Conservation (phyloP, 345 rosid genomes). For the Limnanthes douglasii region DNA sequence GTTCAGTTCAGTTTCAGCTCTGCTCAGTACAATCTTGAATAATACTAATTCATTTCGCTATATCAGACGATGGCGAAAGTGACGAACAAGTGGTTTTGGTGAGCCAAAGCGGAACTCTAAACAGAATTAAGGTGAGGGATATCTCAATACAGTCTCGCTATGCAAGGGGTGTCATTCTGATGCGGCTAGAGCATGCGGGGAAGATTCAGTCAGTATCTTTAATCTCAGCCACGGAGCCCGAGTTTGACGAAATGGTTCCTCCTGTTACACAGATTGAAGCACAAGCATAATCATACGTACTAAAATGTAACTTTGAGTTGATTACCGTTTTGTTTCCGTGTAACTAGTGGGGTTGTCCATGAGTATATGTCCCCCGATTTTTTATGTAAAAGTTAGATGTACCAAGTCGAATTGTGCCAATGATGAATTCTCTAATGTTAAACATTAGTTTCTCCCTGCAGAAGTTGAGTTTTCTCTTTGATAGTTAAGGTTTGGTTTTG, state of each 20-base stretch:
- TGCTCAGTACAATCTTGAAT: neutral
- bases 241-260: constrained; percentile 16
- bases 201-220: constrained; percentile 89
- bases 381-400: too few relatives aligned
- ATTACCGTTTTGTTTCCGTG: too few relatives aligned
- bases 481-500: too few relatives aligned
- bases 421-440: too few relatives aligned
- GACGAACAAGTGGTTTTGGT: constrained; percentile 91
- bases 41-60: constrained; percentile 4
- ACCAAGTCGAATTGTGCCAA: too few relatives aligned
- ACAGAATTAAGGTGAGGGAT: constrained; percentile 83
- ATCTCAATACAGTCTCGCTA: constrained; percentile 80
- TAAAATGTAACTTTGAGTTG: too few relatives aligned
- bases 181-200: constrained; percentile 82
- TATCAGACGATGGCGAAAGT: constrained; percentile 73
- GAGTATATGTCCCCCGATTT: too few relatives aligned
- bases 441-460: too few relatives aligned
- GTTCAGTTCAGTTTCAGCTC: neutral
- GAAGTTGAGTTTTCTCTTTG: too few relatives aligned
- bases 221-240: constrained; percentile 49
- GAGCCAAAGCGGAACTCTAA: constrained; percentile 87
- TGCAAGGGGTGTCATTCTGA: constrained; percentile 92
- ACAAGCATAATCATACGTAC: too few relatives aligned
- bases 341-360: too few relatives aligned
- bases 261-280: too few relatives aligned